Percentiles rank a stretch among this genome's conserved stretches.
phyloP scores from a whole-genome alignment of 129 eudicot genomes.

The Helichrysum umbraculigerum region DNA sequence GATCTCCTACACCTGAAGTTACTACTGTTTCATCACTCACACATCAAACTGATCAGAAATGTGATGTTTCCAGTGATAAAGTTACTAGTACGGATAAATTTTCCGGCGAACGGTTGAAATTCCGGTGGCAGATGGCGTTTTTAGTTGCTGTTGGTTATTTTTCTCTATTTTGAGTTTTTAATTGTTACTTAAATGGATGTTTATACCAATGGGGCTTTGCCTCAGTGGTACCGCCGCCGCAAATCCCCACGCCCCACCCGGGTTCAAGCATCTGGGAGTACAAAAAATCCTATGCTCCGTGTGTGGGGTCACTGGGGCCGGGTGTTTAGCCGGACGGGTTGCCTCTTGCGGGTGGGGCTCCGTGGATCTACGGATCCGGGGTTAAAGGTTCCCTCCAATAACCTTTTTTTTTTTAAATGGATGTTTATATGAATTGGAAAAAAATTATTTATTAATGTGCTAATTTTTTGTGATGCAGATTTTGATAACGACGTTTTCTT shows the following conservation, averaged over 20 bases:
- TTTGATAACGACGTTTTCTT: constrained; percentile 47
- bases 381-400: too few species aligned
- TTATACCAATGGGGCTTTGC: too few species aligned
- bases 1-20: constrained; percentile 22
- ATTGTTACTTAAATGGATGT: constrained; percentile 9
- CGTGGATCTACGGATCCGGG: too few species aligned
- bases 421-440: not conserved
- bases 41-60: constrained; percentile 24
- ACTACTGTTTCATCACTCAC: not conserved
- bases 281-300: too few species aligned
- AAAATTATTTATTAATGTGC: not conserved
- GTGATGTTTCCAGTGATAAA: constrained; percentile 33
- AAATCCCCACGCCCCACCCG: too few species aligned
- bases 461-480: constrained; percentile 48
- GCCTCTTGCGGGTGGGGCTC: too few species aligned
- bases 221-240: too few species aligned
- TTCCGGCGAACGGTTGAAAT: constrained; percentile 34
- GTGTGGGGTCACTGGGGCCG: too few species aligned
- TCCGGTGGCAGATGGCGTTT: constrained; percentile 62
- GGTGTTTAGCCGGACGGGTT: too few species aligned
- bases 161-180: not conserved
- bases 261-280: too few species aligned
- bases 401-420: too few species aligned
- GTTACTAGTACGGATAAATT: constrained; percentile 17
- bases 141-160: constrained; percentile 44